Base-by-base conservation (phyloP, 1,284 basidiomycete genomes). In the Xerocomus minutiporus region DNA sequence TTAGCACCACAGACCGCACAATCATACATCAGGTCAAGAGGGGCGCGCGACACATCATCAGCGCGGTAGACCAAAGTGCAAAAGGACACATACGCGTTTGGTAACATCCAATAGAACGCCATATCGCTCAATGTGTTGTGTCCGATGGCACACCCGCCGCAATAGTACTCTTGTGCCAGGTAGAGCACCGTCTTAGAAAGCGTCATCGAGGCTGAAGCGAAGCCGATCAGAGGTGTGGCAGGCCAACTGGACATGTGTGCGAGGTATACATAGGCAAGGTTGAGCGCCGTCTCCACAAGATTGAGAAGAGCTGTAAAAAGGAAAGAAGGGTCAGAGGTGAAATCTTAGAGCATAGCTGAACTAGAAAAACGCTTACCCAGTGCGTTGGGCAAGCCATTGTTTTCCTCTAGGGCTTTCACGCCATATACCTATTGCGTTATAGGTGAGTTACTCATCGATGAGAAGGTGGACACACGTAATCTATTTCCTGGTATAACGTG, bases 131-230 rank as follows among this genome's bases (percentile, higher is more conserved):
- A 56, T 34, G 74, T 65, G 65, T 95, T 95, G 67, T 95, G 93
- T 4, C 89, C 89, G 13, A 85, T 74, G 26, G 82, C 77, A 65
- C 91, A 93, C 25, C 74, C 78, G 20, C 75, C 75, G 66, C 87
- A 89, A 62, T 75, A 89, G 64, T 83, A 84, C 68, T 93, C 90
- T 64, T 91, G 84, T 7, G 77, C 66, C 77, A 81, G 83, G 70
- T 94, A 96, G n/a, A 95, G 76, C 4, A 83, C 68, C 1, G 93
- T 96, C 75, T 95, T 95, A 55, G 83, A 82, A 28, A 93, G 71
- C 0, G 93, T 96, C 84, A 93, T 86, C 11, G 79, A 67, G 1
- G 79, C 83, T 0, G 82, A 76, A 11, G 80, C 74, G 61, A 95
- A 87, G 0, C 91, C 94, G 47, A 94, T 65, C 38, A 96, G 62